These are phyloP conservation scores for Schizochytrium sp. DNA, from an alignment of 108 stramenopile species.

Conservation along the genomic window DNA sequence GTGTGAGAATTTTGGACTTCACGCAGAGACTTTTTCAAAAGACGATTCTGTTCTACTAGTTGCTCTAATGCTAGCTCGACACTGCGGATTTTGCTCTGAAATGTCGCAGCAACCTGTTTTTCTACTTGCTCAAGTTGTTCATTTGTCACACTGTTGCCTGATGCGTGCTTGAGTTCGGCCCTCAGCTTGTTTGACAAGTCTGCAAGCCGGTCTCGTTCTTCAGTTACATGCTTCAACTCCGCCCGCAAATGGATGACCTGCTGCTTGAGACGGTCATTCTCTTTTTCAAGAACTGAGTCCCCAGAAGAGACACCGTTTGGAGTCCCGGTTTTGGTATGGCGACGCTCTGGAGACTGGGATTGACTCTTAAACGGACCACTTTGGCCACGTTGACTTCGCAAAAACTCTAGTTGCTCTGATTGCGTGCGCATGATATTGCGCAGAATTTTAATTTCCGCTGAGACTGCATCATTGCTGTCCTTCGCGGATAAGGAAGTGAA, in stretches of 20 bases:
- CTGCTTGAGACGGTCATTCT: neutral
- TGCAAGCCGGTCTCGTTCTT: slow-evolving; percentile 47
- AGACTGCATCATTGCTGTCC: too few species aligned
- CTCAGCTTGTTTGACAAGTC: slow-evolving; percentile 49
- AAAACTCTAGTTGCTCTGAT: neutral
- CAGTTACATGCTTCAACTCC: neutral
- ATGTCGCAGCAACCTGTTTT: slow-evolving; percentile 18
- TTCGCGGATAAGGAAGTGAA: neutral
- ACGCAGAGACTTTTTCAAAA: neutral
- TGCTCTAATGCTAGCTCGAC: slow-evolving; percentile 48
- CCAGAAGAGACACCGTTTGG: too few species aligned
- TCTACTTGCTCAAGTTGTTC: slow-evolving; percentile 57
- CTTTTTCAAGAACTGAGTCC: too few species aligned
- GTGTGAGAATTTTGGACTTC: neutral
- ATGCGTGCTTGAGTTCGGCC: slow-evolving; percentile 15
- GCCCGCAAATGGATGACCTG: neutral
- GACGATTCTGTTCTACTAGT: slow-evolving; percentile 9
- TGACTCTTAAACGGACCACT: too few species aligned
- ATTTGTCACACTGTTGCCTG: neutral
- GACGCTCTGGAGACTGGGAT: too few species aligned
- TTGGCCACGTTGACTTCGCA: too few species aligned
- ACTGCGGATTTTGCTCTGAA: slow-evolving; percentile 50
- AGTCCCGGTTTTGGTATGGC: too few species aligned
- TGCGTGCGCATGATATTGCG: slow-evolving; percentile 9
- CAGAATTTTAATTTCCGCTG: neutral